Conservation (phyloP, 2,329 filamentous ascomycete species). For the Cladosporium oxysporum region DNA sequence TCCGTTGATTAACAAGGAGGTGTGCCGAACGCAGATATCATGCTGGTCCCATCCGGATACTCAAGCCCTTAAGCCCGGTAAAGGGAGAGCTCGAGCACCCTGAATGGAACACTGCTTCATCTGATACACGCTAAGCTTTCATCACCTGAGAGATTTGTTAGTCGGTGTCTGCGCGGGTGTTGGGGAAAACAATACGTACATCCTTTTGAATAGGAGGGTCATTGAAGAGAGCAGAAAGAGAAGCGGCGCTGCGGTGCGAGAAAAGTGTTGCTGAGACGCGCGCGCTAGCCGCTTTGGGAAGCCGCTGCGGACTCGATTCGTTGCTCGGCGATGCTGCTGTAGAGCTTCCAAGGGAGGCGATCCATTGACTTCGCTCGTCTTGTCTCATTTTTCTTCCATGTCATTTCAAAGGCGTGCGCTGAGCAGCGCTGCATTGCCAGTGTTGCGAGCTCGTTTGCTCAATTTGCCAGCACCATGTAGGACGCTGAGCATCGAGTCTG, state of each 20-base stretch:
- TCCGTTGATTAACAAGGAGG: slow-evolving; percentile 95
- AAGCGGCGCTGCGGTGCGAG: slow-evolving; percentile 4
- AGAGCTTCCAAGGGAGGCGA: not conserved
- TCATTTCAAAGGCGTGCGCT: slow-evolving; percentile 3
- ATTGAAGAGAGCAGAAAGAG: slow-evolving; percentile 59
- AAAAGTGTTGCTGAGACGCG: slow-evolving; percentile 31
- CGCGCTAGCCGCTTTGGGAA: slow-evolving; percentile 24
- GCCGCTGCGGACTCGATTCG: slow-evolving; percentile 6
- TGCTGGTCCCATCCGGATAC: slow-evolving; percentile 66
- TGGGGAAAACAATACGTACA: slow-evolving; percentile 60
- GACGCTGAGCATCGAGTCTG: slow-evolving; percentile 2
- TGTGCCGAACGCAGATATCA: slow-evolving; percentile 99
- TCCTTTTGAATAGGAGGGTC: slow-evolving; percentile 99
- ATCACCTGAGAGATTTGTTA: slow-evolving; percentile 71
- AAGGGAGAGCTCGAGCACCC: slow-evolving; percentile 72
- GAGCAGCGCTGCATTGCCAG: slow-evolving; percentile 2
- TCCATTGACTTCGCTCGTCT: not conserved
- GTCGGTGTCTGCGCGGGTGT: slow-evolving; percentile 23
- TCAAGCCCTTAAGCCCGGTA: slow-evolving; percentile 85
- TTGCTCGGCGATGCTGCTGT: not conserved
- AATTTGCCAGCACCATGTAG: slow-evolving; percentile 10
- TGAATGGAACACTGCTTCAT: slow-evolving; percentile 58
- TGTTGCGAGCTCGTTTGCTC: slow-evolving; percentile 2
- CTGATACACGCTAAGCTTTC: slow-evolving; percentile 96
- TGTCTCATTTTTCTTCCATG: not conserved